phyloP scores from a whole-genome alignment of 371 early-diverging fungal genomes.

The Mucor mucedo region DNA sequence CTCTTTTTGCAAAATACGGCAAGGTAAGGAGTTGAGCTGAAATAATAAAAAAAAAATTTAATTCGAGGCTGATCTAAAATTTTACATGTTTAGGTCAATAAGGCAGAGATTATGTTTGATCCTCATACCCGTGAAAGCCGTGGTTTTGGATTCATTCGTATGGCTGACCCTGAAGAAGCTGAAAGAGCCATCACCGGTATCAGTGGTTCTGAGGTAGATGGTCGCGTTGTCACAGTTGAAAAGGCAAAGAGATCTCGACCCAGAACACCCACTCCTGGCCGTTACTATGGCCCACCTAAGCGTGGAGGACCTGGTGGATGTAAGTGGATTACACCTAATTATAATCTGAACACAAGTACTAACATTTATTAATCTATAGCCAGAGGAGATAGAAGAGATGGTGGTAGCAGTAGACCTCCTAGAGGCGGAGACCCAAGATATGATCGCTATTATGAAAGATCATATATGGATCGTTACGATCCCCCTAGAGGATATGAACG shows the following conservation, averaged over 20 bases:
- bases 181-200: conserved; percentile 69
- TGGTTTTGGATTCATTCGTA: conserved; percentile 86
- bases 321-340: conserved; percentile 17
- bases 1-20: conserved; percentile 78
- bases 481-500: conserved; percentile 55
- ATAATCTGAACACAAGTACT: neutral
- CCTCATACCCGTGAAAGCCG: conserved; percentile 84
- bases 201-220: conserved; percentile 74
- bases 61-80: neutral
- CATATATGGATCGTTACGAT: conserved; percentile 61
- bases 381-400: conserved; percentile 35
- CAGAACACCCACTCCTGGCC: conserved; percentile 88
- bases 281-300: conserved; percentile 85
- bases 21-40: conserved; percentile 40
- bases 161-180: conserved; percentile 76
- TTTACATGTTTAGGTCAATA: conserved; percentile 54
- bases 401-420: conserved; percentile 31
- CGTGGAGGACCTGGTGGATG: conserved; percentile 48
- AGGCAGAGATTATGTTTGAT: conserved; percentile 78
- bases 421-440: conserved; percentile 49
- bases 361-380: conserved; percentile 15
- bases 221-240: conserved; percentile 76
- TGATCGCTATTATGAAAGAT: conserved; percentile 58
- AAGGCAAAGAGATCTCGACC: conserved; percentile 78
- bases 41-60: neutral